Evolutionary conservation across 768 basidiomycete species (phyloP).

Genomic region (Hydnomerulius pinastri): DNA sequence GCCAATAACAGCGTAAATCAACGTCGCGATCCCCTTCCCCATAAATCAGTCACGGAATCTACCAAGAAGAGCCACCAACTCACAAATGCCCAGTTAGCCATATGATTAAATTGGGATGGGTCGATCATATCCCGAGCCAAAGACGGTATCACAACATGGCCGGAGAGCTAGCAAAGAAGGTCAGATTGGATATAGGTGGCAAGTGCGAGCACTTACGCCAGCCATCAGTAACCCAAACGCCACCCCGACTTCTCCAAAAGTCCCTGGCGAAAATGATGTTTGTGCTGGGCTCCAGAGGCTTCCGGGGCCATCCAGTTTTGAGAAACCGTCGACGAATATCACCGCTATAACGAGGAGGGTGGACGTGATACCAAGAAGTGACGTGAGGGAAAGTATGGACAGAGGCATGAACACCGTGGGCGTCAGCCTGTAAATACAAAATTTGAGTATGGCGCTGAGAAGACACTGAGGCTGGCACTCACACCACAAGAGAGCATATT

Average conservation of each 20-base stretch:
- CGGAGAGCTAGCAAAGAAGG: slow-evolving; percentile 62
- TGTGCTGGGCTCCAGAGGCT: slow-evolving; percentile 75
- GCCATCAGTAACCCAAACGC: slow-evolving; percentile 92
- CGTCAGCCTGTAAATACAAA: slow-evolving; percentile 54
- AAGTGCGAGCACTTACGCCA: slow-evolving; percentile 53
- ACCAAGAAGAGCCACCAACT: slow-evolving; percentile 27
- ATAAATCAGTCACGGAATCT: not conserved
- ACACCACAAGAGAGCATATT: slow-evolving; percentile 71
- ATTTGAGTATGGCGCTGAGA: not conserved
- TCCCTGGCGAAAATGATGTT: slow-evolving; percentile 61
- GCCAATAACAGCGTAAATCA: slow-evolving; percentile 67
- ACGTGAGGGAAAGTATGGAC: slow-evolving; percentile 84
- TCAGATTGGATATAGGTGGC: not conserved
- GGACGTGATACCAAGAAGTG: slow-evolving; percentile 82
- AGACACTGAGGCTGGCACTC: slow-evolving; percentile 20
- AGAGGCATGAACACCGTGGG: slow-evolving; percentile 88
- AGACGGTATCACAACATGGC: slow-evolving; percentile 90
- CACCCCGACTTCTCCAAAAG: slow-evolving; percentile 63
- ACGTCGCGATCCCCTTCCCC: slow-evolving; percentile 59
- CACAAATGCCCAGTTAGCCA: slow-evolving; percentile 88
- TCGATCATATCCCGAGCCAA: slow-evolving; percentile 88
- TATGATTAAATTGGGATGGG: slow-evolving; percentile 74
- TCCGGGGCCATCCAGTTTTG: slow-evolving; percentile 72
- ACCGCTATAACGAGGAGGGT: slow-evolving; percentile 74
- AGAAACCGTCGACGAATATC: slow-evolving; percentile 79